These are phyloP conservation scores for Plasmodium chabaudi DNA, from an alignment of 169 alveolate genomes.

Conservation along the genomic window DNA sequence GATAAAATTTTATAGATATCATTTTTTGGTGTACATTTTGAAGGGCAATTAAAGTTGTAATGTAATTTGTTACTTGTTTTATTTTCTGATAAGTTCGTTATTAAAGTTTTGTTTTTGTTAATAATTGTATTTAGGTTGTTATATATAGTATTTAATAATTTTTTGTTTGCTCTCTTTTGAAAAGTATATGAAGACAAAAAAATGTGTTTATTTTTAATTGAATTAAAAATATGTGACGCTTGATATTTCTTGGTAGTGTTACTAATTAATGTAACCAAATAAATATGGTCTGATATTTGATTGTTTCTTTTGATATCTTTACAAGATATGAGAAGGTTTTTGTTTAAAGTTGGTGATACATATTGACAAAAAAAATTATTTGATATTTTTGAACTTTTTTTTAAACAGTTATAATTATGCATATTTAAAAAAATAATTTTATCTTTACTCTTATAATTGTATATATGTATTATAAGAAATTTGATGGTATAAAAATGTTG, in stretches of 20 bases:
- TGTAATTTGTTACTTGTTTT: not conserved
- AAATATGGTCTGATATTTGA: constrained; percentile 12
- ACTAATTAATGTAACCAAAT: constrained; percentile 5
- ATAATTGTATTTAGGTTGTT: not conserved
- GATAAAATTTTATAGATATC: too few relatives aligned
- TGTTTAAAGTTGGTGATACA: constrained; percentile 58
- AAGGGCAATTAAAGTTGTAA: too few relatives aligned
- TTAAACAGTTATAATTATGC: constrained; percentile 58
- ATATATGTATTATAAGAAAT: constrained; percentile 21
- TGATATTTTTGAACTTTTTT: constrained; percentile 16
- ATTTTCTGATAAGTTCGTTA: not conserved
- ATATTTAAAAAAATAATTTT: constrained; percentile 49
- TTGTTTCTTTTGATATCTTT: constrained; percentile 48
- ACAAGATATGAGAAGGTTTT: constrained; percentile 9
- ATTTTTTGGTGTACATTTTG: too few relatives aligned
- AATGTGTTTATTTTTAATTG: not conserved
- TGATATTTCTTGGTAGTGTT: not conserved
- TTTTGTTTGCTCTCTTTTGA: constrained; percentile 6
- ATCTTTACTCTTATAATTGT: constrained; percentile 13
- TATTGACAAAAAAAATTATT: constrained; percentile 53
- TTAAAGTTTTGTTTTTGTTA: not conserved
- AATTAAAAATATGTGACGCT: not conserved
- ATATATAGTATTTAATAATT: not conserved
- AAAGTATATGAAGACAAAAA: constrained; percentile 1
- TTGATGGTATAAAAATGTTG: not conserved